Base-by-base conservation (phyloP, 2,329 filamentous ascomycete species). In the Escovopsis sp. region DNA sequence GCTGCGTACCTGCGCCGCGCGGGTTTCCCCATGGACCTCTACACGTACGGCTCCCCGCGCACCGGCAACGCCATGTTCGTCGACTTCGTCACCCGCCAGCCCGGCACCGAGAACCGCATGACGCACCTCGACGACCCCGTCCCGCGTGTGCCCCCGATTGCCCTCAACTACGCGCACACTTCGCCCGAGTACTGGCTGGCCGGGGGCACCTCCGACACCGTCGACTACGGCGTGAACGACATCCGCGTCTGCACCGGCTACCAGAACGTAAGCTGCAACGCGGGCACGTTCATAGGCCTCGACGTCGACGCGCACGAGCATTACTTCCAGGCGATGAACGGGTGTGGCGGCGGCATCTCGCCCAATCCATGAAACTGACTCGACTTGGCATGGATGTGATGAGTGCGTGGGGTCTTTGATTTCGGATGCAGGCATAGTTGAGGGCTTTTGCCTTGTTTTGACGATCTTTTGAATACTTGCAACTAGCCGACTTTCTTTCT, bases 111-210 rank as follows among this genome's bases (percentile, higher is more conserved):
- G 48, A 79, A 68, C 61, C 76, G 81, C 47, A 64, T 84, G 40
- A 85, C 81, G 2, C 80, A 86, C 59, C 60, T 59, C 35, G 63
- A 71, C 50, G 83, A 87, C 55, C 76, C 79, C 1, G 72, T 86
- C 2, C 78, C 82, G 0, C 71, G 76, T 35, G 65, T 87, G 32
- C 81, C 81, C 1, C 72, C 78, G 10, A 59, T 74, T 43, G 40
- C 71, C 37, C 56, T 80, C 40, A 71, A 72, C 30, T 86, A 76
- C 62, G 62, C 70, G 33, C 81, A 85, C 57, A 71, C 74, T n/a
- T 72, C 66, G 13, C 79, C 81, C 1, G 82, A 86, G 64, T 84
- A 77, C 60, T 84, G 74, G 68, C 63, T 81, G 31, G 54, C 62
- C 7, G 53, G 51, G 29, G 64, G 64, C 13, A 40, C 40, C 3